Percentiles rank a stretch among this genome's conserved stretches.
Conservation (phyloP, 768 basidiomycete genomes). For the Brasilioporus rufonigricans region DNA sequence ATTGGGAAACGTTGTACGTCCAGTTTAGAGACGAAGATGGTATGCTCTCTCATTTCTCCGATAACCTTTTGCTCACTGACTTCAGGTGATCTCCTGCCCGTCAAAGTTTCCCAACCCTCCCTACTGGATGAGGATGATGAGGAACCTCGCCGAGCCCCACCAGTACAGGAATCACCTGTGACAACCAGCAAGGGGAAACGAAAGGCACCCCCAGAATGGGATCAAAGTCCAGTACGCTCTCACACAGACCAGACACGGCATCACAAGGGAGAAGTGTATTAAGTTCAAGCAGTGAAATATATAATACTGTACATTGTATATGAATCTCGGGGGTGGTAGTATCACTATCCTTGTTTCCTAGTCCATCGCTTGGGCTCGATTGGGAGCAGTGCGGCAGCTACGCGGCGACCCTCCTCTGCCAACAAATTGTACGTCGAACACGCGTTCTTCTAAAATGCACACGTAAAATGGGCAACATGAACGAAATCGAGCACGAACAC, state of each 20-base stretch:
- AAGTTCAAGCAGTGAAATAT: constrained; percentile 5
- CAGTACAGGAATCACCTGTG: constrained; percentile 26
- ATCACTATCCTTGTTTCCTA: constrained; percentile 21
- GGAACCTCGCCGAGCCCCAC: constrained; percentile 29
- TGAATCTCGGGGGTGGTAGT: not conserved
- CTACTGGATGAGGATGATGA: constrained; percentile 64
- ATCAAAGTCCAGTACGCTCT: not conserved
- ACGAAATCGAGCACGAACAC: constrained; percentile 22
- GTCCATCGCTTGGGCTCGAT: constrained; percentile 52
- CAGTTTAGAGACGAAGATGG: constrained; percentile 64
- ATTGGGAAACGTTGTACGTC: constrained; percentile 69
- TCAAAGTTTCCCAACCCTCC: constrained; percentile 56
- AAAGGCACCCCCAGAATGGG: constrained; percentile 43
- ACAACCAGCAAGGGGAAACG: constrained; percentile 56
- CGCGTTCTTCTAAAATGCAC: constrained; percentile 67
- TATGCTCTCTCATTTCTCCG: constrained; percentile 23
- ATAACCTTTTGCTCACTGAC: not conserved
- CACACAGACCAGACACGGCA: not conserved
- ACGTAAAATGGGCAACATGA: not conserved
- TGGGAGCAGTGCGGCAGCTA: constrained; percentile 89
- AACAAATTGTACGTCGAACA: constrained; percentile 95
- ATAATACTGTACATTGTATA: constrained; percentile 16
- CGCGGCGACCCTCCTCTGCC: constrained; percentile 88
- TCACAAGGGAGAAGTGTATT: constrained; percentile 3
- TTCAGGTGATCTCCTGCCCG: constrained; percentile 57